Conservation (phyloP, 2,329 filamentous ascomycete species). For the Chaetomium globosum region DNA sequence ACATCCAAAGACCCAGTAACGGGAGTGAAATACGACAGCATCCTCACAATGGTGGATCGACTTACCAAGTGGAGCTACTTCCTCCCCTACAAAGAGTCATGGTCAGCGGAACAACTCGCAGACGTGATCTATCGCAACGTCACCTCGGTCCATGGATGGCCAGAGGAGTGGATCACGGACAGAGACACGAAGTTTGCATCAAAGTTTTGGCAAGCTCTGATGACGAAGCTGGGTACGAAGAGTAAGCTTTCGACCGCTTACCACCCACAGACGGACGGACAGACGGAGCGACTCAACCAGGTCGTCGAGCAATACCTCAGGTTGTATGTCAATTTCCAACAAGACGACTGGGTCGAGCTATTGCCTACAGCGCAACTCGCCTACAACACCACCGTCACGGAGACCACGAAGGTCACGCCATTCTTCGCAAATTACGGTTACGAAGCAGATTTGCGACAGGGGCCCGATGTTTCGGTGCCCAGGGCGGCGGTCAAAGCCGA, state of each 20-base stretch:
- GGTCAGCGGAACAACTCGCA: neutral
- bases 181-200: neutral
- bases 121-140: neutral
- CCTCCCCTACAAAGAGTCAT: neutral
- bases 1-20: neutral
- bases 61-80: neutral
- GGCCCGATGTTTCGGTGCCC: neutral
- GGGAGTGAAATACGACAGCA: neutral
- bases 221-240: conserved; percentile 6
- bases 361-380: neutral
- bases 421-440: conserved; percentile 22
- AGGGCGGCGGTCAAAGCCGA: neutral
- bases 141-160: neutral
- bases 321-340: conserved; percentile 24
- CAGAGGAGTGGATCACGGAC: neutral
- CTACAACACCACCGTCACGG: conserved; percentile 14
- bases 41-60: neutral
- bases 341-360: conserved; percentile 25
- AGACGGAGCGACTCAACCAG: conserved; percentile 9
- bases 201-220: neutral
- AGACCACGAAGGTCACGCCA: conserved; percentile 26
- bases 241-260: conserved; percentile 25
- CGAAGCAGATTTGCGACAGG: neutral
- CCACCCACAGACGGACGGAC: conserved; percentile 25
- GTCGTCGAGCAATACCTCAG: conserved; percentile 26